Evolutionary conservation across 2,329 filamentous ascomycete species (phyloP), one percentile per base, ranked within the genome.

Genomic region (Penicillium sclerotigenum): DNA sequence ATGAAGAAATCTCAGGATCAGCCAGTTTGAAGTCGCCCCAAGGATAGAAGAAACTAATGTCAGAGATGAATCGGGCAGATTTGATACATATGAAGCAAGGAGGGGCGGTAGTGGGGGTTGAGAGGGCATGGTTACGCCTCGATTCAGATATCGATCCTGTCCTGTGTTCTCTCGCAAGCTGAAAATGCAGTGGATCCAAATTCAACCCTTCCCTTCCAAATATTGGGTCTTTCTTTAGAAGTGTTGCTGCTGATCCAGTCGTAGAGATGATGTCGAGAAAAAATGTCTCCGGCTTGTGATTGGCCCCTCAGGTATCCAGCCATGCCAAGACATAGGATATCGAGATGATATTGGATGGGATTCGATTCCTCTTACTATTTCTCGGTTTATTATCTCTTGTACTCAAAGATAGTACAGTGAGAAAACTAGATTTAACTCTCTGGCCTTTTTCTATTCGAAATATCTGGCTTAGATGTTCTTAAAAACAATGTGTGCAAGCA

Each of bases 1-100:
- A 69, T 78, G 77, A 26, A 83, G 67, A 54, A 80, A 80, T 33
- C 83, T 76, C 11, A 83, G 63, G 0, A 80, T 68, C 22, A 86
- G 75, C 84, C 84, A 87, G 64, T 82, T 83, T 20, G 80, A 68
- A 73, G 79, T 77, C 43, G 77, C 75, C n/a, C 70, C 71, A 28
- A 79, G 68, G 2, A 78, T 73, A 11, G 75, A 77, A 18, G 76
- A 77, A 29, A 79, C 61, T 26, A 79, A 58, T 10, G 72, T 77
- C 47, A 79, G 69, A 8, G 75, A 76, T 24, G 71, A 68, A 40
- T 65, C 58, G 20, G 71, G 67, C 34, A 71, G 66, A 41, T 67
- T 66, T 52, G 69, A 68, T 59, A 75, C 58, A 66, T 76, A 76
- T 40, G 72, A 64, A 31, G 65, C 60, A 57, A 77, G 69, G 52